Evolutionary conservation across 805 yeast genomes (phyloP).

Genomic region (Ogataea degrootiae): DNA sequence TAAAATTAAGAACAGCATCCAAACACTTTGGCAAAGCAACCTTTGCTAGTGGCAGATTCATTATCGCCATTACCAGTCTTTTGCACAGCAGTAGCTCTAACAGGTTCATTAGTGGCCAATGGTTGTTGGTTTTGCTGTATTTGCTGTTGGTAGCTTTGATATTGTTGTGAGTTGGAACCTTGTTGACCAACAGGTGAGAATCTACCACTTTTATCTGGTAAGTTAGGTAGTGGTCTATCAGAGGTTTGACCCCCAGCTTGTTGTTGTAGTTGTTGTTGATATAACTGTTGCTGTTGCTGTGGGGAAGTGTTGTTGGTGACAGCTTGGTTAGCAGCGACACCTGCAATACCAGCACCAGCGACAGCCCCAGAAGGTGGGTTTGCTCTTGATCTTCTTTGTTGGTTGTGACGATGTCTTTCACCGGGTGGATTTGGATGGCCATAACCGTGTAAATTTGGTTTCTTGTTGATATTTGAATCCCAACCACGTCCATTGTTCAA

Average conservation of each 20-base stretch:
- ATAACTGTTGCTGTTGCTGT: conserved; percentile 9
- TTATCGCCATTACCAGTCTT: conserved; percentile 14
- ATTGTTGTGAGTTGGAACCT: conserved; percentile 3
- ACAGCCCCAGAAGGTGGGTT: conserved; percentile 19
- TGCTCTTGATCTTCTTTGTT: conserved; percentile 31
- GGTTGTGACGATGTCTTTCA: conserved; percentile 41
- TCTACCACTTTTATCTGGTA: conserved; percentile 26
- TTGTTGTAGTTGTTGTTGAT: conserved; percentile 11
- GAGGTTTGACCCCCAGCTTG: conserved; percentile 18
- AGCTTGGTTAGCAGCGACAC: conserved; percentile 1
- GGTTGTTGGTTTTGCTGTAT: conserved; percentile 19
- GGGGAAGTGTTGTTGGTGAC: neutral
- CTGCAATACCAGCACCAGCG: conserved; percentile 15
- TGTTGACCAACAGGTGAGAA: conserved; percentile 17
- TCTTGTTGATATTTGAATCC: conserved; percentile 85
- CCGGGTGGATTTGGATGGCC: conserved; percentile 89
- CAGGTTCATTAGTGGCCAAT: conserved; percentile 17
- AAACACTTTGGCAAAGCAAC: conserved; percentile 23
- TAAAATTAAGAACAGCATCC: conserved; percentile 16
- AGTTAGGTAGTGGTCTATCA: conserved; percentile 32
- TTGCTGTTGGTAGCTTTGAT: conserved; percentile 1
- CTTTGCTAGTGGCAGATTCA: conserved; percentile 19
- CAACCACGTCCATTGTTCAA: conserved; percentile 93
- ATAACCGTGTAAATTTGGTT: conserved; percentile 92
- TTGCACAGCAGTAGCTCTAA: conserved; percentile 5